Evolutionary conservation across 208 protist species (phyloP).

Genomic region (Endotrypanum monterogeii): DNA sequence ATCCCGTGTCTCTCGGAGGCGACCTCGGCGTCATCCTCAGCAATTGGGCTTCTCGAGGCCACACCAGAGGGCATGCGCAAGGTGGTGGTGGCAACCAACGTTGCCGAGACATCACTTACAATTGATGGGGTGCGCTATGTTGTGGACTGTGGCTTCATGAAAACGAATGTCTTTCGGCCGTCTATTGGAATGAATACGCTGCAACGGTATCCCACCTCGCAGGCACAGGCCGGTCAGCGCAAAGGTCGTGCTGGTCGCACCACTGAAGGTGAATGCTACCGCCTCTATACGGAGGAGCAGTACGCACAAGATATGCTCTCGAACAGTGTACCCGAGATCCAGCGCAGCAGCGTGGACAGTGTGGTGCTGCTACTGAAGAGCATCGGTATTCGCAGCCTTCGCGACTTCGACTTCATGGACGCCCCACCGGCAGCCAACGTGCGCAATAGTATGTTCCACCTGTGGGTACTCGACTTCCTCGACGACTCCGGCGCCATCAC

Average conservation of each 20-base stretch:
- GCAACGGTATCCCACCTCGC: constrained; percentile 95
- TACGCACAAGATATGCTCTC: constrained; percentile 96
- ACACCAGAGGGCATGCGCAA: constrained; percentile 95
- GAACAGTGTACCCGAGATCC: constrained; percentile 97
- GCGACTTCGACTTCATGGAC: constrained; percentile 99
- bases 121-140: constrained; percentile 97
- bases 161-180: constrained; percentile 99
- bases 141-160: constrained; percentile 98
- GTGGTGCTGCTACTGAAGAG: constrained; percentile 96
- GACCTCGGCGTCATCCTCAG: constrained; percentile 66
- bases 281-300: constrained; percentile 97
- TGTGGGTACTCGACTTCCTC: constrained; percentile 99
- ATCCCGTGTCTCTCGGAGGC: constrained; percentile 93
- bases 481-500: constrained; percentile 97
- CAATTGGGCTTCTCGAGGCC: constrained; percentile 95
- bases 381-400: constrained; percentile 94
- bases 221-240: constrained; percentile 98
- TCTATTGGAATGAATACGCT: constrained; percentile 97
- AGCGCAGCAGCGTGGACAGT: constrained; percentile 97
- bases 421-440: constrained; percentile 96
- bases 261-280: constrained; percentile 93
- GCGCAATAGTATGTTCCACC: constrained; percentile 94
- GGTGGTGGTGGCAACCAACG: constrained; percentile 99
- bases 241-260: constrained; percentile 98
- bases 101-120: constrained; percentile 99